Base-by-base conservation (phyloP, 306 rosid species). In the Quercus berberidifolia region DNA sequence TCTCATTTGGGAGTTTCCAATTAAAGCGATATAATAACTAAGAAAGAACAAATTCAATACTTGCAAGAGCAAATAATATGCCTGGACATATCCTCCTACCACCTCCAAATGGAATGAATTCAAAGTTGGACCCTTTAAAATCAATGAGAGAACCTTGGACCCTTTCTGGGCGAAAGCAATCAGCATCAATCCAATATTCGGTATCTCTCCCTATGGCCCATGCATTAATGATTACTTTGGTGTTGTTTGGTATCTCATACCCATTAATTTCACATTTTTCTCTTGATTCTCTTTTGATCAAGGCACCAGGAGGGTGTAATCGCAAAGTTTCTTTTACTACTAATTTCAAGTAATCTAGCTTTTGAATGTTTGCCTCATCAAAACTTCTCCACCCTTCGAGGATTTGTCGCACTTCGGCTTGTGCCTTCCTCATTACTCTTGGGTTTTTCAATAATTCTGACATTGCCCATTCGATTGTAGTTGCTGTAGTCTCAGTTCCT, bases 151-250 rank as follows among this genome's bases (percentile, higher is more conserved):
- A 55, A 51, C 54, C 23, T 0, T 20, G 14, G 30, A 81, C 70
- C 25, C 73, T 41, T 62, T 74, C 46, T 4, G 84, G 72, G 18
- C 23, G n/a, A 41, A 85, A 85, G 59, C 57, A 65, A 25, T 77
- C 46, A 10, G 86, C 14, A 0, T 85, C 84, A n/a, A 1, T 52
- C 86, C 86, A 85, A 4, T 65, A 56, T 1, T 72, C 49, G 9
- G 88, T 79, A 73, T 88, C 87, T 77, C 86, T 88, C 54, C 83
- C 85, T 3, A 88, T 71, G 11, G 82, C 87, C 83, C 83, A 83
- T 1, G 58, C 87, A 67, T 83, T 88, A 12, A 86, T 33, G 8
- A 86, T 23, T 2, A 82, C 78, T 35, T 30, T 78, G n/a, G 75
- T 70, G 49, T 74, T 78, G 9, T 9, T 0, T 7, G 89, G 88